Evolutionary conservation across 2,329 filamentous ascomycete genomes (phyloP), one percentile per base, ranked within the genome.

Genomic region (Diaporthe citri): DNA sequence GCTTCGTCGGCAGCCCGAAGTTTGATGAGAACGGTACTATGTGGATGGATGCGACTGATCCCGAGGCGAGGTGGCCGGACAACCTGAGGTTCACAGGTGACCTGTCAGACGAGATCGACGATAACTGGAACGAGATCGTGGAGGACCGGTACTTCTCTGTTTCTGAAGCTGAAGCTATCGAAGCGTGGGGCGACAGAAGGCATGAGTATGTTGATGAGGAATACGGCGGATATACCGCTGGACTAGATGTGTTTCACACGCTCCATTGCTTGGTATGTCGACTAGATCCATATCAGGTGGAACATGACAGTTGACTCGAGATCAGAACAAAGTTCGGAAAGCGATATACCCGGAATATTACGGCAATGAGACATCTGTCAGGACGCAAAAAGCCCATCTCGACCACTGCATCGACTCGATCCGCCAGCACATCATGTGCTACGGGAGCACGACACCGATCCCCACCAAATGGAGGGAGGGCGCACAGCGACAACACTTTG

Each of bases 391-490:
- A 20, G 66, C 77, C 3, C 76, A 78, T 31, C 71, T 76, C 4
- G 77, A 77, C 25, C 78, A 79, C 72, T 79, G 78, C 46, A 71
- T 79, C 22, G 78, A 79, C 52, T 59, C 76, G 22, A 76, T 79
- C 4, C 76, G 78, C 1, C 78, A 79, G 67, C 77, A 78, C 48
- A 71, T 79, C 34, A 73, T 78, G 73, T 79, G 78, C 56, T 73
- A 77, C 3, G 78, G 77, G 17, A 77, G 77, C 69, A 77, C 78
- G 51, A 79, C 78, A 9, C 71, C 77, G 2, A 74, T 78, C 15
- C 75, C 75, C 17, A 79, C 78, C 15, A 67, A 71, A 57, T 79
- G 74, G 71, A 77, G 76, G 52, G 48, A 66, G 4, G 73, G 71
- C 12, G 76, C 76, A 2, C 74, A 75, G 2, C 76, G 77, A 31